These are phyloP conservation scores for Somion occarium DNA, from an alignment of 1,284 basidiomycete species.

Conservation along the genomic window DNA sequence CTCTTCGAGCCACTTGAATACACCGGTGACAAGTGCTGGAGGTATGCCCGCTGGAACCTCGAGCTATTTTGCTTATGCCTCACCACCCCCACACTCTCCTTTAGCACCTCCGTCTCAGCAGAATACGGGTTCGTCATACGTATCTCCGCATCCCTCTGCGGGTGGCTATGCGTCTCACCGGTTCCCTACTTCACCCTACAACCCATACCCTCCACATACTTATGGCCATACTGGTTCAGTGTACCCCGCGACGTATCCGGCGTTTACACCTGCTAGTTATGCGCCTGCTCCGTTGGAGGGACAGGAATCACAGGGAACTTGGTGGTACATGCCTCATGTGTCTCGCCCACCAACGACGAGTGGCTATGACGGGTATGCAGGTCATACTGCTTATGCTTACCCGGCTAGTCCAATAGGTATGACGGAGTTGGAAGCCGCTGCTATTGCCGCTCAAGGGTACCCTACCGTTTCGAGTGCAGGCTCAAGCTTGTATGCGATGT, in stretches of 20 bases:
- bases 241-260: neutral
- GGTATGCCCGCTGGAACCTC: neutral
- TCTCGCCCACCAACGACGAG: constrained; percentile 21
- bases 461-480: neutral
- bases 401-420: neutral
- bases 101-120: neutral
- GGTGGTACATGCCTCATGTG: constrained; percentile 49
- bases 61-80: neutral
- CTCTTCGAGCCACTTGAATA: neutral
- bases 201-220: constrained; percentile 1
- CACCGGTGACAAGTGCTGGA: neutral
- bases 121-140: neutral
- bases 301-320: constrained; percentile 38
- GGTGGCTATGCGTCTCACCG: neutral
- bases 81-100: neutral
- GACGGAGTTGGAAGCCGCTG: neutral
- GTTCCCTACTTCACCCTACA: neutral
- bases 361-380: constrained; percentile 39
- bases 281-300: constrained; percentile 4
- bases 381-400: constrained; percentile 23
- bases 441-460: neutral
- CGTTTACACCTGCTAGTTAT: neutral
- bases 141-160: neutral
- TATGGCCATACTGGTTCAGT: constrained; percentile 2
- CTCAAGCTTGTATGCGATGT: neutral